Percentiles rank a stretch among this genome's conserved stretches.
These are phyloP conservation scores for Lactifluus hygrophoroides DNA, from an alignment of 768 basidiomycete genomes.

Conservation along the genomic window DNA sequence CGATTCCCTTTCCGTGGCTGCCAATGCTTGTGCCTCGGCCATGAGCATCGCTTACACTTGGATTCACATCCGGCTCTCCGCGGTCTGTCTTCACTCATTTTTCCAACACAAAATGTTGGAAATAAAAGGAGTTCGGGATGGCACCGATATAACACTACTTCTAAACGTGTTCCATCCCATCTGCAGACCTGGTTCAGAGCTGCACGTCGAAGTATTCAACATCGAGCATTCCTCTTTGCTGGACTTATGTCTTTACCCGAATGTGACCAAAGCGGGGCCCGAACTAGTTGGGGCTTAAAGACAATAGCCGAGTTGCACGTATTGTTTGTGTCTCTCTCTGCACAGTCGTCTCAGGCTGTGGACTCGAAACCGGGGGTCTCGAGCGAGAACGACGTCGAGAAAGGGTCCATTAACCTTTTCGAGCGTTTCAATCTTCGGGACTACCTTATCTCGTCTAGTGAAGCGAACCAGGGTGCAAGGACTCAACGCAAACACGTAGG, in stretches of 20 bases:
- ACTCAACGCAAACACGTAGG: constrained; percentile 71
- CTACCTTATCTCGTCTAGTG: constrained; percentile 58
- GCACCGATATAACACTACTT: neutral
- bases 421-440: constrained; percentile 55
- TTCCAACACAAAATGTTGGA: neutral
- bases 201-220: neutral
- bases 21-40: neutral
- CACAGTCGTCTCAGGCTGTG: neutral
- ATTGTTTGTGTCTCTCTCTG: neutral
- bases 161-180: neutral
- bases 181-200: neutral
- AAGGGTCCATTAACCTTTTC: constrained; percentile 33
- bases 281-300: neutral
- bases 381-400: constrained; percentile 30
- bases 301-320: neutral
- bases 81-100: neutral
- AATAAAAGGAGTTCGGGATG: neutral
- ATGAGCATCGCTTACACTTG: neutral
- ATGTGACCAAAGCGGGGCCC: neutral
- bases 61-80: neutral
- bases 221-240: neutral
- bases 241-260: neutral
- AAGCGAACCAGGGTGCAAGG: constrained; percentile 54
- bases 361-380: neutral
- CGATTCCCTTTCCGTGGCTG: neutral